phyloP scores from a whole-genome alignment of 225 moss, liverwort and hornwort species.

The Asterella californica region DNA sequence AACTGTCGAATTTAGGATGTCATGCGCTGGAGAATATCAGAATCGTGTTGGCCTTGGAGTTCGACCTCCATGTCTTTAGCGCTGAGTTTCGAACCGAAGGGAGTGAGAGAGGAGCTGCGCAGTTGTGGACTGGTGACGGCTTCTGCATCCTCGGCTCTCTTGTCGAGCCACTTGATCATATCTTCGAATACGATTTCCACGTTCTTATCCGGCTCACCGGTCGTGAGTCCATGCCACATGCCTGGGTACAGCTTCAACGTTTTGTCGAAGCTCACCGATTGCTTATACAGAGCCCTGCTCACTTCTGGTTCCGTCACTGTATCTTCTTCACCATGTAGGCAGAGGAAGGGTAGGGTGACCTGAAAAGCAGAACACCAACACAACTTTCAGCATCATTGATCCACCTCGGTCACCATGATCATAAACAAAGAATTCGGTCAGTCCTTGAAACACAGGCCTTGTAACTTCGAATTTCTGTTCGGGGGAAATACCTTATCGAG shows the following conservation, averaged over 20 bases:
- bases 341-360: conserved; percentile 62
- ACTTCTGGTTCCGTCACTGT: conserved; percentile 64
- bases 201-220: conserved; percentile 67
- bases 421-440: background rate
- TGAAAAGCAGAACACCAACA: background rate
- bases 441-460: too few species aligned
- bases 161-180: conserved; percentile 61
- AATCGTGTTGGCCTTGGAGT: background rate
- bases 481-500: conserved; percentile 48
- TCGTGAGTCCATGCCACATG: conserved; percentile 75
- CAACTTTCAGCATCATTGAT: background rate
- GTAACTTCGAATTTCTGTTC: too few species aligned
- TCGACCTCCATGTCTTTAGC: background rate
- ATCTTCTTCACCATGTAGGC: conserved; percentile 67
- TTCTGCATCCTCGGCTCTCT: conserved; percentile 4
- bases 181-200: conserved; percentile 64
- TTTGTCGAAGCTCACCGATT: conserved; percentile 63
- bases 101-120: background rate
- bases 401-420: too few species aligned
- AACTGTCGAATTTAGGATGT: background rate
- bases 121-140: conserved; percentile 9
- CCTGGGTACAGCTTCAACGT: conserved; percentile 66
- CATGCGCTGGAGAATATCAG: background rate
- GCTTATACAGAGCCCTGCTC: conserved; percentile 52
- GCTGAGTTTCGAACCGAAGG: conserved; percentile 3